Base-by-base conservation (phyloP, 1,284 basidiomycete genomes). In the Melampsora abietis-canadensis region DNA sequence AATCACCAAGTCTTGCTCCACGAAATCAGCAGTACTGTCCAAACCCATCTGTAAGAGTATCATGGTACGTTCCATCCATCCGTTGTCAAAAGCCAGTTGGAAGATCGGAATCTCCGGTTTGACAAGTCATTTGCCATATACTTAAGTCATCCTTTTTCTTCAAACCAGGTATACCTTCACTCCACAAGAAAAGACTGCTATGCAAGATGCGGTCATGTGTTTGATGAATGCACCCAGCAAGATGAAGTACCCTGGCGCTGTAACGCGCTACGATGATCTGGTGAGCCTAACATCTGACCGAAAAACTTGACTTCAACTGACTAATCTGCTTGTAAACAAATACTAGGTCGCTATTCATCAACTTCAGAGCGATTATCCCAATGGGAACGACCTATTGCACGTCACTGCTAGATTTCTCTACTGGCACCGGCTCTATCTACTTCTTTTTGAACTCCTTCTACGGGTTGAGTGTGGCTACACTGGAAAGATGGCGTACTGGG, bases 281-380 rank as follows among this genome's bases (percentile, higher is more conserved):
- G 70, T 74, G 19, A 66, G 51, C 24, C 6, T 54, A 54, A 31
- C 51, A 54, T 54, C 14, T 21, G 14, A 54, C 19, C 37, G 1
- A 40, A 7, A 6, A 6, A 40, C 37, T 40, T 40, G 37, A 40
- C 4, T 40, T 12, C 37, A 12, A 40, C 6, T 40, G 4, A 40
- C 37, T 40, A 1, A 40, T 40, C 6, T 40, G 37, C 37, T 1
- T 40, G 37, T 10, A 54, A 54, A 21, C 51, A 15, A 7, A 21
- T 66, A 21, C 46, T 46, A 74, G 70, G 70, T 74, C 21, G 63
- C 63, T 34, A 40, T 74, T 27, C 70, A 74, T 66, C 70, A 74
- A 66, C n/a, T 21, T 17, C 70, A 74, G 44, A 74, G 70, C 19
- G 64, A 74, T 34, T 74, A 74, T 51, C 64, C 64, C 15, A 47